Evolutionary conservation across 164 flowering plant species (phyloP), one percentile per base, ranked within the genome.

Genomic region (Taxillus chinensis): DNA sequence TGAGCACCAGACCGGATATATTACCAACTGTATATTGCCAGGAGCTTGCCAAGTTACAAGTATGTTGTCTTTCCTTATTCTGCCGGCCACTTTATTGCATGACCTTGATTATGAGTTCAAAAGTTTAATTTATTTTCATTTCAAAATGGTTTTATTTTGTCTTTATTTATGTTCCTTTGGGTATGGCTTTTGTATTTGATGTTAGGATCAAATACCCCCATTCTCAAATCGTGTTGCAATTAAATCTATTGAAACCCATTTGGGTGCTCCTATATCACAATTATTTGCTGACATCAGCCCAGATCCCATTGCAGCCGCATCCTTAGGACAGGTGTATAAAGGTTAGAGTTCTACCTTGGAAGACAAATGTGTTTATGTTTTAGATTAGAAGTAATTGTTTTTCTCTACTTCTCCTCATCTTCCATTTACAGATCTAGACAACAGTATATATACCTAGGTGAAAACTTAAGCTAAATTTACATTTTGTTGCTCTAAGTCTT

Each of bases 251-350:
- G 98, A 93, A 65, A 72, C 84, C 41, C 86, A 93, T 70, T 68
- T 93, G 82, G 93, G 96, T 51, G 74, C 60, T 73, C 90, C 92
- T 12, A 56, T 90, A 64, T 79, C 90, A 57, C 70, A 85, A 71
- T 60, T 92, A 74, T 92, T 92, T 80, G 84, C 89, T 56, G 95
- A 92, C 66, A 90, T 92, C 59, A 90, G 96, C 74, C 72, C 83
- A 46, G 82, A 90, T 76, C 96, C 98, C 50, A 71, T 90, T 63
- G 98, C 98, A 67, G 93, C 98, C 59, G 98, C 98, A 74, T 93
- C 98, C 49, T 65, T 93, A 52, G 98, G 97, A 38, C 97, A 93
- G 81, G 97, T 93, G 61, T 92, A 89, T 78, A 93, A 88, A 88
- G 98, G 97, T 93, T 71, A 65, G 64, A 57, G 46, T 42, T 62